Evolutionary conservation across 306 rosid genomes (phyloP), one percentile per base, ranked within the genome.

Genomic region (Quercus variabilis): DNA sequence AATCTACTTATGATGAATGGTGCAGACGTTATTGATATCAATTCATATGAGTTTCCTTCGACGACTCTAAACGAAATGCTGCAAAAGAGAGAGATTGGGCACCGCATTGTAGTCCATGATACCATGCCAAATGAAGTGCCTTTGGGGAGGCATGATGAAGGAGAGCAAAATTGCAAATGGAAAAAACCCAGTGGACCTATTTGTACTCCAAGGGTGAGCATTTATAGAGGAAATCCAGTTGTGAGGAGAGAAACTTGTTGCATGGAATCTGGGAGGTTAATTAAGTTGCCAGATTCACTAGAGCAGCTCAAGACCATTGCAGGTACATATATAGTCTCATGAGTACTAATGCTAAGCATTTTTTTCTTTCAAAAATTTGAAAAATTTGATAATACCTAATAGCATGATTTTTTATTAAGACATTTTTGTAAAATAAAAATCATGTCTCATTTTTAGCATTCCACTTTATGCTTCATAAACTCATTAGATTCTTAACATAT

Each of bases 191-290:
- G 46, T 57, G 82, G 76, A 73, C 56, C 54, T 64, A 65, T 74
- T 46, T 79, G 54, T 86, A 38, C 11, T 38, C 78, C 69, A 19
- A 92, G 99, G 68, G 92, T 92, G 26, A 87, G 97, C 76, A 88
- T 95, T 80, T 92, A 90, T 78, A 88, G 79, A 87, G 97, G 96
- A 11, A 89, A 95, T 83, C 97, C 98, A 51, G 3, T 79, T 19
- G 78, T 79, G 65, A 92, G 94, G 77, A 90, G 76, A 80, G 86
- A 88, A 77, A 76, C 82, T 11, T 31, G 86, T 80, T 71, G 79
- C 83, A 78, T 51, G 73, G 90, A 90, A 78, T 80, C 96, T 71
- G 99, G 99, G 59, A 95, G 76, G 81, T 78, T 95, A 23, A 90
- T 95, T 84, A 86, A 85, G 82, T 74, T 95, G 88, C 98, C 99